A percentile compares a stretch with the other conserved stretches of the same genome.
These are phyloP conservation scores for Trypanosoma brucei DNA, from an alignment of 208 protist species.

Conservation along the genomic window DNA sequence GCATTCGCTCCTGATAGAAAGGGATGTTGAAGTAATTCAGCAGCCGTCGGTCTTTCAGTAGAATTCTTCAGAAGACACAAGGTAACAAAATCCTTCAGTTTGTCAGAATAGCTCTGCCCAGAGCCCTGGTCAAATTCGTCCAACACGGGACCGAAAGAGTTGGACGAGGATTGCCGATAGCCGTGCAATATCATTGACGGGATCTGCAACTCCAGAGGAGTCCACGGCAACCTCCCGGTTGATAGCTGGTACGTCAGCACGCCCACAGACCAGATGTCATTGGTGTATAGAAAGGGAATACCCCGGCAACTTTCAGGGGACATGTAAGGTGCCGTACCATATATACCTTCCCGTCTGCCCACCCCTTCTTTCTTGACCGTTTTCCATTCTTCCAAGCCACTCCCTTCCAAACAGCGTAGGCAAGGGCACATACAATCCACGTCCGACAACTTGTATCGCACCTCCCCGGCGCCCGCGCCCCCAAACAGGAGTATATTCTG, in stretches of 20 bases:
- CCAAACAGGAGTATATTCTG: constrained; percentile 73
- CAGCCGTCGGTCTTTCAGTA: constrained; percentile 42
- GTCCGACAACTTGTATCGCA: constrained; percentile 61
- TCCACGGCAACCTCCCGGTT: constrained; percentile 68
- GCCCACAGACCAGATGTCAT: constrained; percentile 83
- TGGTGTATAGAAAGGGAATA: constrained; percentile 35
- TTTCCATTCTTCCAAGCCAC: constrained; percentile 8
- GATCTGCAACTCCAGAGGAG: constrained; percentile 40
- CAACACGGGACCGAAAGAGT: constrained; percentile 46
- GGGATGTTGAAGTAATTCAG: constrained; percentile 48
- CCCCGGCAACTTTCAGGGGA: constrained; percentile 77
- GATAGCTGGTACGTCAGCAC: constrained; percentile 69
- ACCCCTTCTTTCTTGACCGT: background rate
- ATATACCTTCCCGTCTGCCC: background rate
- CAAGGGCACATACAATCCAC: constrained; percentile 25
- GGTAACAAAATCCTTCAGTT: constrained; percentile 52
- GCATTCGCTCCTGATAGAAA: constrained; percentile 30
- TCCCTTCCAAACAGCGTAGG: background rate
- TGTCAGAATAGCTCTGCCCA: constrained; percentile 21
- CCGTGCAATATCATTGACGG: constrained; percentile 65
- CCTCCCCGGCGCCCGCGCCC: constrained; percentile 1
- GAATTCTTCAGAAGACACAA: constrained; percentile 54
- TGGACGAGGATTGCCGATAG: constrained; percentile 27
- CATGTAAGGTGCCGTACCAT: constrained; percentile 69
- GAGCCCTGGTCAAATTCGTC: constrained; percentile 36